A percentile compares a stretch with the other conserved stretches of the same genome.
Conservation (phyloP, 2,329 filamentous ascomycete species). For the Pseudofabraea citricarpa region DNA sequence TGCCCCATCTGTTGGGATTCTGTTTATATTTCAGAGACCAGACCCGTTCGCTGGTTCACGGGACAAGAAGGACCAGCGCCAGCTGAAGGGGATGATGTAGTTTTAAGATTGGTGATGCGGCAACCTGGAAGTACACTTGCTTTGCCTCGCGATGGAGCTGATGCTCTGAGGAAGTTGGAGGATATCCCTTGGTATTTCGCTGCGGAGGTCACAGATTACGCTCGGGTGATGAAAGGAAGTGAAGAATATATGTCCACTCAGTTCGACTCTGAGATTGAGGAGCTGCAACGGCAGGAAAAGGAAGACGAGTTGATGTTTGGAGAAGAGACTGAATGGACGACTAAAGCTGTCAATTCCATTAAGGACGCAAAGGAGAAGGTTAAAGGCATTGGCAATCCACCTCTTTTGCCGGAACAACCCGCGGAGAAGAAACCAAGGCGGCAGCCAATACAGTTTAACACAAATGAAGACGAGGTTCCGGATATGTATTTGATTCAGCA, state of each 20-base stretch:
- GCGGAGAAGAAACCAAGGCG: constrained; percentile 41
- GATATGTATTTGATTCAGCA: constrained; percentile 47
- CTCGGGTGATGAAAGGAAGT: constrained; percentile 90
- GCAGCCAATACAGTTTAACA: constrained; percentile 43
- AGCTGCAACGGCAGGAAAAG: constrained; percentile 70
- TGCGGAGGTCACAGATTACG: constrained; percentile 90
- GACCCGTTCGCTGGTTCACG: constrained; percentile 85
- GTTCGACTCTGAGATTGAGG: constrained; percentile 72
- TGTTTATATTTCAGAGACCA: constrained; percentile 85
- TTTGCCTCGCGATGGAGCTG: constrained; percentile 73
- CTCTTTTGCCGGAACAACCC: constrained; percentile 46
- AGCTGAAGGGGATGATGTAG: constrained; percentile 80
- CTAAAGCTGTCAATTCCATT: constrained; percentile 74
- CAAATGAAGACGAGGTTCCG: constrained; percentile 38
- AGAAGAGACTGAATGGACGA: constrained; percentile 89
- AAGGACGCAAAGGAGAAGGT: constrained; percentile 72
- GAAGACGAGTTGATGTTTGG: constrained; percentile 91
- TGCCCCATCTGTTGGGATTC: constrained; percentile 94
- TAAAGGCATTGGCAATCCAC: constrained; percentile 61
- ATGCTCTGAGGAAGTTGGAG: constrained; percentile 62
- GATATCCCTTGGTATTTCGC: constrained; percentile 94
- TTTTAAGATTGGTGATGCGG: constrained; percentile 80
- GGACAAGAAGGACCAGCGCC: constrained; percentile 82
- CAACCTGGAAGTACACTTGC: constrained; percentile 79
- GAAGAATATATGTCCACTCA: constrained; percentile 81